A percentile compares a stretch with the other conserved stretches of the same genome.
Evolutionary conservation across 1,139 yeast genomes (phyloP).

Genomic region (Saccharomyces hybrid): DNA sequence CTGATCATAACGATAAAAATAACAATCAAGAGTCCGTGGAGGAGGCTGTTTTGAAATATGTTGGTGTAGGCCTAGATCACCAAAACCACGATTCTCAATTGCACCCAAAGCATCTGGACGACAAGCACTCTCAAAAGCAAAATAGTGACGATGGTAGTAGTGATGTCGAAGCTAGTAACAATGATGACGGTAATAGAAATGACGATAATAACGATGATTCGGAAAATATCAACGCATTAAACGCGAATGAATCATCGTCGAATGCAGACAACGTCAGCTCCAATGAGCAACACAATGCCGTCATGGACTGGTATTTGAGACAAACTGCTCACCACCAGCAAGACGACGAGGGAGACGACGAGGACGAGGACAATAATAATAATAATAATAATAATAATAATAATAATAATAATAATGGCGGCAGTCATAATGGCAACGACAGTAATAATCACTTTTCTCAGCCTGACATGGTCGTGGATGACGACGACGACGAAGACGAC

Average conservation of each 20-base stretch:
- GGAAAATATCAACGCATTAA: neutral
- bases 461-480: neutral
- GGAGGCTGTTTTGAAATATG: slow-evolving; percentile 69
- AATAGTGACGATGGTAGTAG: slow-evolving; percentile 1
- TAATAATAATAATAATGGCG: too few species aligned
- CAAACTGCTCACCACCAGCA: slow-evolving; percentile 9
- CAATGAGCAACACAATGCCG: slow-evolving; percentile 31
- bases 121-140: slow-evolving; percentile 1
- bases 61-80: slow-evolving; percentile 34
- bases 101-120: neutral
- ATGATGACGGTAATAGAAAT: slow-evolving; percentile 18
- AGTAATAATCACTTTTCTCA: neutral
- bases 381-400: too few species aligned
- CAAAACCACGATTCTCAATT: neutral
- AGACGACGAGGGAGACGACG: slow-evolving; percentile 24
- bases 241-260: neutral
- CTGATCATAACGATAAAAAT: slow-evolving; percentile 9
- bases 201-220: slow-evolving; percentile 7
- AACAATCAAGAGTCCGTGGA: slow-evolving; percentile 28
- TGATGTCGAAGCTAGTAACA: slow-evolving; percentile 2
- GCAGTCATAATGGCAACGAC: neutral
- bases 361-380: slow-evolving; percentile 9
- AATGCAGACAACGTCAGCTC: slow-evolving; percentile 16
- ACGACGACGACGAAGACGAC: neutral
- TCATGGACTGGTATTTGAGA: slow-evolving; percentile 33